phyloP scores from a whole-genome alignment of 345 rosid genomes.

The Lagerstroemia speciosa region DNA sequence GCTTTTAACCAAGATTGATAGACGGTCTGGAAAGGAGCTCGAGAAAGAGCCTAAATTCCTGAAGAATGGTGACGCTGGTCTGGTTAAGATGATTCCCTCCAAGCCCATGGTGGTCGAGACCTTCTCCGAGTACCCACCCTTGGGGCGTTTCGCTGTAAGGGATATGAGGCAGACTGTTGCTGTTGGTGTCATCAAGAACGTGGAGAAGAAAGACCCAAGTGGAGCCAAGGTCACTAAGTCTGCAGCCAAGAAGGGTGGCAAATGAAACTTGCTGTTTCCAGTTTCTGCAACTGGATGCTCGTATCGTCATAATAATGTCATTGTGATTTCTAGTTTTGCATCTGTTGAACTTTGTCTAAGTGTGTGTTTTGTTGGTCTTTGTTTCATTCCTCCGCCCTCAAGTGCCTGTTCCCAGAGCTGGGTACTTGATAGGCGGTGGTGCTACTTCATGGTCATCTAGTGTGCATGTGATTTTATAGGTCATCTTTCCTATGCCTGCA shows the following conservation, averaged over 20 bases:
- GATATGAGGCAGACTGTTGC: slow-evolving; percentile 33
- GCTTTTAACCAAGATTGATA: slow-evolving; percentile 29
- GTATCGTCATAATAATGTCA: too few species aligned
- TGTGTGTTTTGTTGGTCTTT: too few species aligned
- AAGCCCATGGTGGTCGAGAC: slow-evolving; percentile 88
- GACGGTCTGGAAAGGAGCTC: slow-evolving; percentile 28
- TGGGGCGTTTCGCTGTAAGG: slow-evolving; percentile 55
- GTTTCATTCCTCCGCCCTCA: too few species aligned
- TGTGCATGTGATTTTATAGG: too few species aligned
- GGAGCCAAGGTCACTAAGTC: slow-evolving; percentile 50
- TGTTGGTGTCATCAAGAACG: slow-evolving; percentile 53
- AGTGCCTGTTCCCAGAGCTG: too few species aligned
- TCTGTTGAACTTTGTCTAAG: too few species aligned
- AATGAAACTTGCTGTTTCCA: too few species aligned
- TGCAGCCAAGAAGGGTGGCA: slow-evolving; percentile 36
- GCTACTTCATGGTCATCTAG: too few species aligned
- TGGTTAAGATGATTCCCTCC: slow-evolving; percentile 52
- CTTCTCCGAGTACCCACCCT: slow-evolving; percentile 61
- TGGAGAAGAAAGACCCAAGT: slow-evolving; percentile 25
- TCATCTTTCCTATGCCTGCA: too few species aligned
- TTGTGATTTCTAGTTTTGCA: too few species aligned
- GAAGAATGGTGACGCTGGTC: slow-evolving; percentile 31
- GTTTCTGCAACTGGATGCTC: too few species aligned
- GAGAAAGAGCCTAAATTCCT: slow-evolving; percentile 57
- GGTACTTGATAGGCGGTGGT: too few species aligned